phyloP scores from a whole-genome alignment of 306 rosid genomes.

The Sesbania bispinosa region DNA sequence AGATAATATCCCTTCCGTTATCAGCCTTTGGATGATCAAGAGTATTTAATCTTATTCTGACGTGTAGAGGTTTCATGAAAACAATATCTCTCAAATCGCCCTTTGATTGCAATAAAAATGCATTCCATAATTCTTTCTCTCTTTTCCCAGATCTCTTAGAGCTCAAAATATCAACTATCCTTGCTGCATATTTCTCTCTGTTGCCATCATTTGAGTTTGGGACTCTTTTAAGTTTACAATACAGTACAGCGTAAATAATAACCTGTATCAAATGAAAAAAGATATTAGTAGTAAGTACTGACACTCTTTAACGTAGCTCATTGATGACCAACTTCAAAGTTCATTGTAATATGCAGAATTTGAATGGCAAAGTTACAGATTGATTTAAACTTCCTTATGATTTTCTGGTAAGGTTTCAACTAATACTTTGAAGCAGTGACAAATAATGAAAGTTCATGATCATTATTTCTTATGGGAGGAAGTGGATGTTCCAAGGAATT shows the following conservation, averaged over 20 bases:
- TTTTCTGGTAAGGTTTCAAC: no score
- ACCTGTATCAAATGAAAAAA: conserved; percentile 47
- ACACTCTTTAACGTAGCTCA: neutral
- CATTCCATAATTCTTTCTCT: conserved; percentile 51
- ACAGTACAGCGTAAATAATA: conserved; percentile 52
- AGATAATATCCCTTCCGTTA: conserved; percentile 54
- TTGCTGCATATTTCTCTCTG: conserved; percentile 54
- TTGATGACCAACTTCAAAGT: neutral
- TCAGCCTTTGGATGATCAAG: conserved; percentile 72
- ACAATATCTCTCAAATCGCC: conserved; percentile 68
- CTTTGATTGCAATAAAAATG: conserved; percentile 46
- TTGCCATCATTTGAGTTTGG: conserved; percentile 30
- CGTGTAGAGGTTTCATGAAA: conserved; percentile 65
- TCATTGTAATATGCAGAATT: neutral
- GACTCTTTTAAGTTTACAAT: conserved; percentile 50
- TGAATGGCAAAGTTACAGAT: no score
- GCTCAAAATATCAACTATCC: conserved; percentile 56
- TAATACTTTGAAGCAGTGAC: no score
- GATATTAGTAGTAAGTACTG: neutral
- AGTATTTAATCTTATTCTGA: conserved; percentile 59
- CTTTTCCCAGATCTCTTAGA: conserved; percentile 40
- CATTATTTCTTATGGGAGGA: no score
- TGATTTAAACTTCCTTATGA: no score
- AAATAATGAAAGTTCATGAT: no score
- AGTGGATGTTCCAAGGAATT: no score